These are phyloP conservation scores for Oenanthe sinensis DNA, from an alignment of 129 eudicot species.

Conservation along the genomic window DNA sequence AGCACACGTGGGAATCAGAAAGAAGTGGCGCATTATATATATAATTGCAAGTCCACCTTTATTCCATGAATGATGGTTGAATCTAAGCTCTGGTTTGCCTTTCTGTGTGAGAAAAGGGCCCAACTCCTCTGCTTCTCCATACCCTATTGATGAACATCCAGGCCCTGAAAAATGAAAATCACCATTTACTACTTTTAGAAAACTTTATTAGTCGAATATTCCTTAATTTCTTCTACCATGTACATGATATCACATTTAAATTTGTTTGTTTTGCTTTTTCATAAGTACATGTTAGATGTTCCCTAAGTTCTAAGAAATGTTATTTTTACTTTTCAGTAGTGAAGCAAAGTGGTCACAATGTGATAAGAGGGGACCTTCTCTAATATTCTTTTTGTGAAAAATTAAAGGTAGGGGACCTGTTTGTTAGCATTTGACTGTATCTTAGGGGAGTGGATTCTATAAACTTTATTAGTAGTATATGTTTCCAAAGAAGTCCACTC, in stretches of 20 bases:
- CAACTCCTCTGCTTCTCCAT: conserved; percentile 67
- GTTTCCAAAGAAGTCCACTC: background rate
- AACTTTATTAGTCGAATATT: background rate
- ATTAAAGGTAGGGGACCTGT: background rate
- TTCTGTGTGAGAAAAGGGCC: conserved; percentile 78
- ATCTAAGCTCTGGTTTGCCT: conserved; percentile 47
- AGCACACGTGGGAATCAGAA: background rate
- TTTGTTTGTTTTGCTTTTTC: background rate
- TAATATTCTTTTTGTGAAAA: background rate
- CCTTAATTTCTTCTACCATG: background rate
- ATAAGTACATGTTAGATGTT: background rate
- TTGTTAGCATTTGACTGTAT: background rate
- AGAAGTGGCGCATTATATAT: background rate
- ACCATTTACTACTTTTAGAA: background rate
- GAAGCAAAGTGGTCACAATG: conserved; percentile 6
- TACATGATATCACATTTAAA: background rate
- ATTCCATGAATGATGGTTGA: conserved; percentile 65
- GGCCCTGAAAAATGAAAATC: conserved; percentile 48
- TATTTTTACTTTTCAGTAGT: background rate
- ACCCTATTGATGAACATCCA: conserved; percentile 90
- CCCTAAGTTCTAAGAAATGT: background rate
- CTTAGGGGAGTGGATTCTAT: background rate
- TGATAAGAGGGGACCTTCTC: conserved; percentile 9
- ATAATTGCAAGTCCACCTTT: conserved; percentile 37
- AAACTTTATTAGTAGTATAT: background rate